Conservation (phyloP, 2,329 filamentous ascomycete species). For the Mariannaea elegans region DNA sequence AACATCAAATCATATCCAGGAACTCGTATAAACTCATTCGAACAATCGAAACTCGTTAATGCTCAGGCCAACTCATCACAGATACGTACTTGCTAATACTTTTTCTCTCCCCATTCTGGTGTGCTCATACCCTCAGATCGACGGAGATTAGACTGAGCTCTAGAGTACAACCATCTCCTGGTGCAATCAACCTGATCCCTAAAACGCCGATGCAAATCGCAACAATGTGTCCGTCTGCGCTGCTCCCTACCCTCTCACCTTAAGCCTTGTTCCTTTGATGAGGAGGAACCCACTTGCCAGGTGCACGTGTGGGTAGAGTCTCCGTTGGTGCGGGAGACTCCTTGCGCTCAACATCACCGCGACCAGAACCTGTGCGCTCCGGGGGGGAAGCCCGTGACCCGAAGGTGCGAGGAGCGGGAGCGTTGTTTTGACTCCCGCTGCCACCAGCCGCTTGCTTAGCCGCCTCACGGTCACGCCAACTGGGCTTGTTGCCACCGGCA, state of each 20-base stretch:
- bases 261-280: slow-evolving; percentile 49
- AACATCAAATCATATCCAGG: background rate
- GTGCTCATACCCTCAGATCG: slow-evolving; percentile 42
- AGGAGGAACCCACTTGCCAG: slow-evolving; percentile 69
- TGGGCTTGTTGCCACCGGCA: slow-evolving; percentile 65
- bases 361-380: slow-evolving; percentile 53
- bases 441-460: slow-evolving; percentile 51
- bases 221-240: slow-evolving; percentile 37
- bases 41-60: slow-evolving; percentile 39
- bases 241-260: slow-evolving; percentile 23
- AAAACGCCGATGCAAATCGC: slow-evolving; percentile 51
- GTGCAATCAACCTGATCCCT: slow-evolving; percentile 44
- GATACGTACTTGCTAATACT: slow-evolving; percentile 40
- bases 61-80: slow-evolving; percentile 38
- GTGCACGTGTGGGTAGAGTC: slow-evolving; percentile 59
- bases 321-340: slow-evolving; percentile 56
- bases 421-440: slow-evolving; percentile 47
- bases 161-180: slow-evolving; percentile 49
- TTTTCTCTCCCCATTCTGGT: slow-evolving; percentile 42
- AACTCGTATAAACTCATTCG: slow-evolving; percentile 6
- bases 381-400: slow-evolving; percentile 50
- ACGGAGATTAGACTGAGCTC: slow-evolving; percentile 46
- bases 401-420: slow-evolving; percentile 51
- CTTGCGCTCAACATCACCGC: slow-evolving; percentile 39
- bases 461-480: slow-evolving; percentile 79